phyloP scores from a whole-genome alignment of 2,329 filamentous ascomycete genomes.

The Penicillium sp. region DNA sequence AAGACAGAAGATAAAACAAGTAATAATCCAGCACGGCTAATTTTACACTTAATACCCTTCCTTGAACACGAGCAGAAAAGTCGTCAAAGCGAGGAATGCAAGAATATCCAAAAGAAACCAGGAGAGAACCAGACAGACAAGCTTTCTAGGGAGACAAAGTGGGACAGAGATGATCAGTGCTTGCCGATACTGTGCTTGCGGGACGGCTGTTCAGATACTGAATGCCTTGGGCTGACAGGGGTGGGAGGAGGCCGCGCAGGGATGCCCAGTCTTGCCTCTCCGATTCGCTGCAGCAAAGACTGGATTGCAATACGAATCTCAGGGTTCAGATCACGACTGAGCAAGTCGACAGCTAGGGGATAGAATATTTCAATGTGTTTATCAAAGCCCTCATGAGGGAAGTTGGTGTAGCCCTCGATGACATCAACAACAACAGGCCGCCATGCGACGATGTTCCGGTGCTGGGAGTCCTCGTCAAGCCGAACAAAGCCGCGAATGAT shows the following conservation, averaged over 20 bases:
- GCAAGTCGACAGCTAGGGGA: constrained; percentile 79
- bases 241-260: constrained; percentile 35
- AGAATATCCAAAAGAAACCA: constrained; percentile 37
- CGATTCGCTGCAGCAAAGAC: constrained; percentile 77
- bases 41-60: constrained; percentile 29
- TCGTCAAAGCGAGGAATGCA: constrained; percentile 28
- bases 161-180: constrained; percentile 18
- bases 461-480: constrained; percentile 94
- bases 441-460: constrained; percentile 97
- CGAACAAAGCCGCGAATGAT: constrained; percentile 84
- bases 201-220: constrained; percentile 38
- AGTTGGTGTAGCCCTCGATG: constrained; percentile 86
- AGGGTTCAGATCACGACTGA: constrained; percentile 77
- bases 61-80: constrained; percentile 21
- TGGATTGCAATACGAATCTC: constrained; percentile 82
- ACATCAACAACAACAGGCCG: constrained; percentile 96
- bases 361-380: constrained; percentile 84
- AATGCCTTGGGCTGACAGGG: constrained; percentile 42
- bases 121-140: constrained; percentile 7
- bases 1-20: constrained; percentile 13
- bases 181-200: constrained; percentile 37
- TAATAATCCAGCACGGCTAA: constrained; percentile 22
- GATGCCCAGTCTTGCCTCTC: constrained; percentile 69
- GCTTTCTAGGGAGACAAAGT: constrained; percentile 7
- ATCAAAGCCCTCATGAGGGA: constrained; percentile 79